phyloP scores from a whole-genome alignment of 768 basidiomycete genomes.

The Dioszegia crocea region DNA sequence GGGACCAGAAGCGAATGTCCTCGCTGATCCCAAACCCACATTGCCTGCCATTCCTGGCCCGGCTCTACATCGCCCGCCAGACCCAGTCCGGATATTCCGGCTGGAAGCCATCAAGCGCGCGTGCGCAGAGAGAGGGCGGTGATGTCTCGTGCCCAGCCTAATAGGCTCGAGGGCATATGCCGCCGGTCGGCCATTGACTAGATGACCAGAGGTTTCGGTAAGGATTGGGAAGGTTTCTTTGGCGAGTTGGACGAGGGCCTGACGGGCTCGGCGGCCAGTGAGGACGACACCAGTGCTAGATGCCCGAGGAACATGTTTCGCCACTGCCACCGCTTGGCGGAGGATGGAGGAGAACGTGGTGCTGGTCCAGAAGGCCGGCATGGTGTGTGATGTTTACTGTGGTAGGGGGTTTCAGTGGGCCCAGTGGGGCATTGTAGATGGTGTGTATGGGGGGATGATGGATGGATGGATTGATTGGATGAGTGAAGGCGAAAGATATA shows the following conservation, averaged over 20 bases:
- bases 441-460: neutral
- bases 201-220: conserved; percentile 1
- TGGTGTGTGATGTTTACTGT: conserved; percentile 2
- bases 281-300: neutral
- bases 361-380: conserved; percentile 35
- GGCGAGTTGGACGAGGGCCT: conserved; percentile 1
- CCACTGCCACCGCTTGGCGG: conserved; percentile 21
- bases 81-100: neutral
- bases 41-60: conserved; percentile 18
- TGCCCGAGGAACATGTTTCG: conserved; percentile 19
- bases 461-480: neutral
- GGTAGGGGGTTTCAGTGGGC: neutral
- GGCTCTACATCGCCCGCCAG: neutral
- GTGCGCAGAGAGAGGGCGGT: neutral
- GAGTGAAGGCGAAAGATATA: neutral
- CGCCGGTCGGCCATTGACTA: neutral
- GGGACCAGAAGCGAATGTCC: conserved; percentile 26
- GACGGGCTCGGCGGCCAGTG: conserved; percentile 6
- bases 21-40: conserved; percentile 31
- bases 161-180: conserved; percentile 12
- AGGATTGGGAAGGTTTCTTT: conserved; percentile 23
- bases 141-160: conserved; percentile 1
- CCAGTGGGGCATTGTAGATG: neutral
- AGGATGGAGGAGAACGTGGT: conserved; percentile 23
- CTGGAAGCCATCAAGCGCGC: neutral